Base-by-base conservation (phyloP, 352 stramenopile genomes). In the Phytopythium montanum region DNA sequence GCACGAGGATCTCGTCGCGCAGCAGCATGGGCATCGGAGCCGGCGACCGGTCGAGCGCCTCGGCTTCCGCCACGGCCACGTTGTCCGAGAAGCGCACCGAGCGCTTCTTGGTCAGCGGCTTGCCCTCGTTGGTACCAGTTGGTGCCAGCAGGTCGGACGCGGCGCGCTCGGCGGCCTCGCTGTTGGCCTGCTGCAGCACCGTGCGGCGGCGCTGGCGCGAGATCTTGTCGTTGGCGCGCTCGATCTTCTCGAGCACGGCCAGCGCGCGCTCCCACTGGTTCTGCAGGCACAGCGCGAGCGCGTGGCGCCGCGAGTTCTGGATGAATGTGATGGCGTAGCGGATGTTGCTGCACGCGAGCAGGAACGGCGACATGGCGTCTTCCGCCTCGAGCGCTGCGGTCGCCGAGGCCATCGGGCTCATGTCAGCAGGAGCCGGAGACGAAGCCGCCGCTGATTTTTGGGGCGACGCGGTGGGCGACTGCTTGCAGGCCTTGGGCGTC, bases 171-270 rank as follows among this genome's bases (percentile, higher is more conserved):
- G 55, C 65, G 42, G 66, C 36, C 45, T 67, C 71, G 25, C 70
- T 72, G 64, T 92, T 92, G 52, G 70, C 73, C 42, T 87, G 72
- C 42, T 85, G 60, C 9, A 85, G 68, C 59, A 92, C 76, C 55
- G 77, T 75, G 41, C 70, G 59, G 62, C 82, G 82, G 54, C 79
- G 82, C 61, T 89, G 80, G 53, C 76, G 78, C 19, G 79, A 75
- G 60, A 92, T 82, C 57, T 89, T 89, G 54, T 90, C 80, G 64
- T 87, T 90, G 39, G 82, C 82, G 25, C 80, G 80, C 63, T 92
- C 82, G 50, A 92, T 85, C 70, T 92, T 92, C 63, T 92, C 82
- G 16, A 92, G 71, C 54, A 92, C 80, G 41, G 64, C 69, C 29
- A 92, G 61, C 16, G 82, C 82, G 50, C 82, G 82, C 50, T 90